Conservation (phyloP, 768 basidiomycete genomes). For the Russula earlei region DNA sequence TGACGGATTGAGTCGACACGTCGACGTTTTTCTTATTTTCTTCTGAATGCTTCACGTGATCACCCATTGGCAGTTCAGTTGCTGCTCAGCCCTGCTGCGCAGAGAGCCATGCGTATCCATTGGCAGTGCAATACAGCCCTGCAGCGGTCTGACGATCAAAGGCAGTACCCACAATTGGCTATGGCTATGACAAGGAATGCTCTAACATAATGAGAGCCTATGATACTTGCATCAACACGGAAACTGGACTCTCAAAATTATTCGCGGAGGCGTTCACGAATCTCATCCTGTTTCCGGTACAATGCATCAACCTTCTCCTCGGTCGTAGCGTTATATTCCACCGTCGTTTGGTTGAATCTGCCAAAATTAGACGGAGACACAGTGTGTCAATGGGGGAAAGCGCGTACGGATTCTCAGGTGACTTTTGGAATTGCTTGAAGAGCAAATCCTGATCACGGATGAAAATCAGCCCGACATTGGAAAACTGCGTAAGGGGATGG, state of each 20-base stretch:
- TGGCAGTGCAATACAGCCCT: no score
- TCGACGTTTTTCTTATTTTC: neutral
- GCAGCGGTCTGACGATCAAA: neutral
- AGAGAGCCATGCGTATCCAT: no score
- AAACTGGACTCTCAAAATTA: neutral
- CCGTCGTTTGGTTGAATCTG: constrained; percentile 77
- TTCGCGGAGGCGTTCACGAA: constrained; percentile 56
- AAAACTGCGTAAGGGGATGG: constrained; percentile 3
- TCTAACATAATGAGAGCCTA: neutral
- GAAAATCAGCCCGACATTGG: neutral
- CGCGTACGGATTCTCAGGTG: constrained; percentile 87
- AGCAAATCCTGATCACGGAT: constrained; percentile 52
- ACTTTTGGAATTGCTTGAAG: constrained; percentile 93
- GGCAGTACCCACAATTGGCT: neutral
- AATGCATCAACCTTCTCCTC: constrained; percentile 77
- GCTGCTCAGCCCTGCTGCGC: neutral
- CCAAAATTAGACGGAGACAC: constrained; percentile 1
- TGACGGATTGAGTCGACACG: neutral
- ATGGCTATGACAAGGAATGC: neutral
- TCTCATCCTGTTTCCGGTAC: constrained; percentile 52
- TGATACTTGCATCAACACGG: neutral
- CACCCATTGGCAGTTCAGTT: no score
- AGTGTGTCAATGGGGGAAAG: no score
- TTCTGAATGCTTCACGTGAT: neutral
- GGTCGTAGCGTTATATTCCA: constrained; percentile 80